Evolutionary conservation across 208 protist genomes (phyloP).

Genomic region (Trypanosoma caninum): DNA sequence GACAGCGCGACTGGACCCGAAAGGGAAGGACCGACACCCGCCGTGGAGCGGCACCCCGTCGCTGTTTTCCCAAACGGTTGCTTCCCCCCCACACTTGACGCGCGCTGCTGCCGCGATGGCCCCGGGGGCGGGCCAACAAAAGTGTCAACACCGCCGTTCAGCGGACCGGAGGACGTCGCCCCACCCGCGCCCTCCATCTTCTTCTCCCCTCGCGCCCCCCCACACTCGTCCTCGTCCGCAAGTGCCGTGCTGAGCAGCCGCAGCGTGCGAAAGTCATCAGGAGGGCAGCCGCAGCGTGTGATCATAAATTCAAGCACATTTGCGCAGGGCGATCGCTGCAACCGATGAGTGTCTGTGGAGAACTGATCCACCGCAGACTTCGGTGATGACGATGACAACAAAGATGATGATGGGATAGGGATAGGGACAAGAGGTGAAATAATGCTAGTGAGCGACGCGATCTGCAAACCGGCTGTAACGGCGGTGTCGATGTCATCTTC

Average conservation of each 20-base stretch:
- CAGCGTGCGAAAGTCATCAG: conserved; percentile 24
- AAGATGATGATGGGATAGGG: no score
- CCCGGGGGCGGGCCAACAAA: not conserved
- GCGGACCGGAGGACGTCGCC: no score
- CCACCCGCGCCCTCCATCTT: not conserved
- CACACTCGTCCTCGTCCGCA: not conserved
- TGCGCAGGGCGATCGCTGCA: not conserved
- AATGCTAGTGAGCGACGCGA: no score
- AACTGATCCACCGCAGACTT: no score
- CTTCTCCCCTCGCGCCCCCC: not conserved
- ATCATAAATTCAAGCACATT: conserved; percentile 33
- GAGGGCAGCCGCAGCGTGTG: not conserved
- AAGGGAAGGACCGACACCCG: no score
- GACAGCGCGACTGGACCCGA: no score
- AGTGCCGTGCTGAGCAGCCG: conserved; percentile 15
- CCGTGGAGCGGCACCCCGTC: no score
- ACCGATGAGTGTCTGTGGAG: not conserved
- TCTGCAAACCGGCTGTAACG: no score
- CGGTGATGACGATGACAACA: no score
- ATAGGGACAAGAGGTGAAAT: no score
- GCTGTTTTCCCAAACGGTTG: no score
- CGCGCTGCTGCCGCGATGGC: not conserved
- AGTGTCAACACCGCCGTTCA: not conserved
- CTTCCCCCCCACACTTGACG: not conserved
- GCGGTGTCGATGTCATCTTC: no score